A percentile compares a stretch with the other conserved stretches of the same genome.
Conservation (phyloP, 176 grass and related monocot species). For the maize (Zea mays) region Zm-B73-REFERENCE-NAM-5.0 NC_050102.1:65334501-65335000, state of each 20-base stretch:
- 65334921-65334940: background rate
- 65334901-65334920: background rate
- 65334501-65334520: conserved; percentile 57
- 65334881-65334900: background rate
- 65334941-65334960: background rate
- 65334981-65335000: background rate
- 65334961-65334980: background rate
- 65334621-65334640: background rate
- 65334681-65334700: background rate
- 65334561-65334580: conserved; percentile 56
- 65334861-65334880: background rate
- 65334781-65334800: background rate
- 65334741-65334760: background rate
- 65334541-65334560: conserved; percentile 63
- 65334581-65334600: conserved; percentile 54
- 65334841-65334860: background rate
- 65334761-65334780: background rate
- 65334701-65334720: background rate
- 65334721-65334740: background rate
- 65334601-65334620: conserved; percentile 34
- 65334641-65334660: background rate
- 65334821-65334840: background rate
- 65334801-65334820: background rate
- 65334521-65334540: conserved; percentile 53
- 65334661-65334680: background rate